These are phyloP conservation scores for Suillus discolor DNA, from an alignment of 768 basidiomycete genomes.

Conservation along the genomic window DNA sequence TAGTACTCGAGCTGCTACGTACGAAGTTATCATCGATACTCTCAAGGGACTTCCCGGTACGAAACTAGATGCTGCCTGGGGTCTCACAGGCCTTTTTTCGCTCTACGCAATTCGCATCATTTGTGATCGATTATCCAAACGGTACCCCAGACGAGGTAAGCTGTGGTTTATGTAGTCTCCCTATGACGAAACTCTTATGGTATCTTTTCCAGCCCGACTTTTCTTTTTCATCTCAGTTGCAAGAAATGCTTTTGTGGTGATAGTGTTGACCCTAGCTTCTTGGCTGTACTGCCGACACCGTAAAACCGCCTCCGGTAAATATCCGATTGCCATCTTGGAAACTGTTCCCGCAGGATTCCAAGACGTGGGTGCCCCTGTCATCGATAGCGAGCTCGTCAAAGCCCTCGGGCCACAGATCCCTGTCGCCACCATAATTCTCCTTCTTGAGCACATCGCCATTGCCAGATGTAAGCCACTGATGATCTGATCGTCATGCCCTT, in stretches of 20 bases:
- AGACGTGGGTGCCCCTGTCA: slow-evolving; percentile 48
- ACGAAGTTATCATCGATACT: slow-evolving; percentile 89
- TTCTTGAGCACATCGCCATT: slow-evolving; percentile 96
- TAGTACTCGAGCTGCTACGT: slow-evolving; percentile 86
- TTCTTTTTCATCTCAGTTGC: slow-evolving; percentile 81
- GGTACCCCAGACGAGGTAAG: slow-evolving; percentile 66
- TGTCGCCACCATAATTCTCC: slow-evolving; percentile 83
- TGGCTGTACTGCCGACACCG: slow-evolving; percentile 81
- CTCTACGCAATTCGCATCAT: slow-evolving; percentile 70
- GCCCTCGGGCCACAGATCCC: slow-evolving; percentile 80
- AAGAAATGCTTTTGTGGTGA: slow-evolving; percentile 85
- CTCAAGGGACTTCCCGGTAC: slow-evolving; percentile 78
- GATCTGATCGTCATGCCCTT: not conserved
- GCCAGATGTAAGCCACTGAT: slow-evolving; percentile 71
- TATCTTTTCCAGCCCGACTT: slow-evolving; percentile 47
- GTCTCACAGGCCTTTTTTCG: slow-evolving; percentile 69
- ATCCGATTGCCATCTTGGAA: slow-evolving; percentile 82
- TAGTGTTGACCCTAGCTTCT: slow-evolving; percentile 84
- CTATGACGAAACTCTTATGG: slow-evolving; percentile 4
- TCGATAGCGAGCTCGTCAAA: slow-evolving; percentile 52
- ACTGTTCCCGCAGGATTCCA: slow-evolving; percentile 86
- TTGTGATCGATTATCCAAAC: slow-evolving; percentile 52
- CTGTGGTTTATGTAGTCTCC: not conserved
- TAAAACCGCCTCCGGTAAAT: slow-evolving; percentile 57
- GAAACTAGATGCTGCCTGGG: slow-evolving; percentile 86